Conservation (phyloP, 2,329 filamentous ascomycete species). For the Pseudopyrenochaeta lycopersici region DNA sequence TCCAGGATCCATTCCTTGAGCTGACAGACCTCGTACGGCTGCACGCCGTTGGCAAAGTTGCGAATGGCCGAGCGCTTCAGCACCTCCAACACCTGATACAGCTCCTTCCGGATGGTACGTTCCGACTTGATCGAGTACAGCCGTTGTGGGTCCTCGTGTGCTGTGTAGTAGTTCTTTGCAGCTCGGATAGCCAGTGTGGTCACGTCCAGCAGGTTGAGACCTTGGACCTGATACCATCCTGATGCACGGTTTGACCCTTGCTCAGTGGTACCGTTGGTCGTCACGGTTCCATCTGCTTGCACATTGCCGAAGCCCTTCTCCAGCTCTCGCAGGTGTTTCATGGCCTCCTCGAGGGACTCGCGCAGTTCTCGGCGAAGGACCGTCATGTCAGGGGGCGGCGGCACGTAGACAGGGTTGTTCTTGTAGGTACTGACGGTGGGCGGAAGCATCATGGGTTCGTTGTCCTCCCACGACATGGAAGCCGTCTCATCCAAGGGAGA, state of each 20-base stretch:
- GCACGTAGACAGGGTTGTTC: slow-evolving; percentile 79
- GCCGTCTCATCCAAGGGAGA: slow-evolving; percentile 65
- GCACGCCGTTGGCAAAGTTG: slow-evolving; percentile 84
- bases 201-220: slow-evolving; percentile 89
- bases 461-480: slow-evolving; percentile 62
- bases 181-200: slow-evolving; percentile 95
- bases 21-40: slow-evolving; percentile 76
- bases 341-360: slow-evolving; percentile 73
- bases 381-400: slow-evolving; percentile 82
- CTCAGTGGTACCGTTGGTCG: slow-evolving; percentile 13
- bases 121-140: slow-evolving; percentile 89
- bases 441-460: slow-evolving; percentile 84
- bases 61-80: slow-evolving; percentile 90
- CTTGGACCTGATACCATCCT: slow-evolving; percentile 87
- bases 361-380: slow-evolving; percentile 77
- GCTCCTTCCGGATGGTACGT: slow-evolving; percentile 81
- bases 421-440: slow-evolving; percentile 97
- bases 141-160: slow-evolving; percentile 85
- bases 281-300: slow-evolving; percentile 11
- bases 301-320: slow-evolving; percentile 45
- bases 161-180: slow-evolving; percentile 95
- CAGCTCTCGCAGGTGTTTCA: slow-evolving; percentile 71
- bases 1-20: slow-evolving; percentile 82
- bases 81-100: slow-evolving; percentile 87
- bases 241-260: slow-evolving; percentile 54